Base-by-base conservation (phyloP, 306 rosid genomes). In the Trifolium pratense region DNA sequence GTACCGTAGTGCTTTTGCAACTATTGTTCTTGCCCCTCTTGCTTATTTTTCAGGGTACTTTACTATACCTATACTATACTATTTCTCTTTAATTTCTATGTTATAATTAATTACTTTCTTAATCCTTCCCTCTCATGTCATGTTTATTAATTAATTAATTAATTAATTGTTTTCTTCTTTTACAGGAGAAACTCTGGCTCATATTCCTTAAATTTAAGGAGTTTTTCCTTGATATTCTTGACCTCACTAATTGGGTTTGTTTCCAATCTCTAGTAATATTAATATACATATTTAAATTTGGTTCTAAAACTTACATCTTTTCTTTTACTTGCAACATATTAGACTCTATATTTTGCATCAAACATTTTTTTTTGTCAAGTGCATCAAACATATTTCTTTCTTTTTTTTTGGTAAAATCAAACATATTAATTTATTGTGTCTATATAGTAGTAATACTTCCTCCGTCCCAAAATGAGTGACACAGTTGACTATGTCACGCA, bases 1-100 rank as follows among this genome's bases (percentile, higher is more conserved):
- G 1, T 89, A 87, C 11, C 79, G 89, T 21, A 82, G 83, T 17
- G 84, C 77, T 66, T 62, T 85, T 36, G 91, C 91, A 21, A 87
- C 95, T 16, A 12, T 71, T 62, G 60, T 75, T 6, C 78, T 89
- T 56, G 75, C 80, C 7, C 92, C 92, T 7, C 4, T 80, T 2
- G 77, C 87, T 74, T 85, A 75, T 70, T 63, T 82, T 73, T 82
- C 85, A 5, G 57, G 90, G 89, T 87, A 61, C 36, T 13, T 10
- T 48, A 6, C 34, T 31, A n/a, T n/a, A n/a, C n/a, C n/a, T n/a
- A n/a, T n/a, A 2, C 55, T 48, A 15, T n/a, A 48, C 56, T 16
- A 49, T 9, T 14, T 17, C 21, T n/a, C 10, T 16, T 51, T n/a
- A 51, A 34, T 34, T 6, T 46, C 8, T 39, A 2, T 45, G 1